Evolutionary conservation across 2,329 filamentous ascomycete species (phyloP), one percentile per base, ranked within the genome.

Genomic region (Pestalotiopsis sp.): DNA sequence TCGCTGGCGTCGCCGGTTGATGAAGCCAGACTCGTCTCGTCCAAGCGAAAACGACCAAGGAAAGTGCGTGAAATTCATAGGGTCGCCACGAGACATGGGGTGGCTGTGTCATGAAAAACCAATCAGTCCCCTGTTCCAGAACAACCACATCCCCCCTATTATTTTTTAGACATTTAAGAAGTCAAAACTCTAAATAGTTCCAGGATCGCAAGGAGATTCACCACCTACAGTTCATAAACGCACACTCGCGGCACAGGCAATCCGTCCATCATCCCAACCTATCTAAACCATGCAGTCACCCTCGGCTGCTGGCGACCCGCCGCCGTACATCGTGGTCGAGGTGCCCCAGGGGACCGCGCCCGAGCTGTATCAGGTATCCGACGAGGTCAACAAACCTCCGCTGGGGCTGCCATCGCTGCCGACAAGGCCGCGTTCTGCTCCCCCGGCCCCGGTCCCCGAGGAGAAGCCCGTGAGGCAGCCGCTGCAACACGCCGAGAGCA

Each of bases 281-380:
- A 9, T 3, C 45, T n/a, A 5, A 52, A 52, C 45, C 45, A 64
- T 57, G 63, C 25, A 66, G 17, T 49, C 45, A 12, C 13, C 63
- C 20, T 23, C 25, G 20, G 17, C 63, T 36, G 31, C 31, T 31
- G 41, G 49, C 27, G 63, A 39, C 39, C 63, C 63, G 39, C 63
- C 41, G 25, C 63, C 63, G 13, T 66, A 66, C 45, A 57, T 66
- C 25, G 23, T 66, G 45, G 63, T 66, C 20, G 63, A 66, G 49
- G 63, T 66, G 2, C 63, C 63, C 1, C 63, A 66, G 13, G 63
- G 63, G 11, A 36, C 25, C 2, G 25, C 45, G 11, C 63, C 63
- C 3, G 45, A 66, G 63, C 41, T 45, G 6, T 66, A 66, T 27
- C 41, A 31, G 31, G 45, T 52, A 20, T 52, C 45, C 6, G 45